Conservation (phyloP, 345 rosid genomes). For the Ricinus communis region DNA sequence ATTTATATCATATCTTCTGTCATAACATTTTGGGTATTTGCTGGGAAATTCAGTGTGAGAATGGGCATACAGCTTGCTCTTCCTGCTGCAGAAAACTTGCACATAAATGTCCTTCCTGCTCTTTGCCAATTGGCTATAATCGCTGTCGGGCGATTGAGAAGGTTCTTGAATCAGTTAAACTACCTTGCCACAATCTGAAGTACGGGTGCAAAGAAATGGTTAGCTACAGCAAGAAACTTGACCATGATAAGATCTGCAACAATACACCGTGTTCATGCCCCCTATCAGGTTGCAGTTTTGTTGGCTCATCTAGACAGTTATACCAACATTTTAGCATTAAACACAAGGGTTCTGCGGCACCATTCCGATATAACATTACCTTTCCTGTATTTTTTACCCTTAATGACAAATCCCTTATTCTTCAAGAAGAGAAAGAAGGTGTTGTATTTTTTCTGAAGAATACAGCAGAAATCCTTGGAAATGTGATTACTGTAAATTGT, state of each 20-base stretch:
- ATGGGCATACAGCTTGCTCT: slow-evolving; percentile 29
- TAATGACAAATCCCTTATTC: slow-evolving; percentile 20
- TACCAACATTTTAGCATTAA: slow-evolving; percentile 37
- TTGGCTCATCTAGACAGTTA: slow-evolving; percentile 39
- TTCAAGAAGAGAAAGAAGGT: slow-evolving; percentile 28
- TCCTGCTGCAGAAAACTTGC: slow-evolving; percentile 15
- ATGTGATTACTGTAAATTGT: slow-evolving; percentile 26
- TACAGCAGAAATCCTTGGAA: slow-evolving; percentile 10
- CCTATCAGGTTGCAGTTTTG: slow-evolving; percentile 33
- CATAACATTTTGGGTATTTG: background rate
- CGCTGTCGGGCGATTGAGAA: slow-evolving; percentile 39
- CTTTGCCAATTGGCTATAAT: slow-evolving; percentile 27
- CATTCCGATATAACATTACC: slow-evolving; percentile 6
- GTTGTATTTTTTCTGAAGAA: slow-evolving; percentile 28
- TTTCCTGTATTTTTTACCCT: slow-evolving; percentile 8
- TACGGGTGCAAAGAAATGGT: slow-evolving; percentile 44
- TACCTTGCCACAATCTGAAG: slow-evolving; percentile 33
- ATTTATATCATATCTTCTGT: background rate
- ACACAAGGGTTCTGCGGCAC: slow-evolving; percentile 32
- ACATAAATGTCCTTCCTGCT: slow-evolving; percentile 23
- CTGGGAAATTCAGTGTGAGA: slow-evolving; percentile 19
- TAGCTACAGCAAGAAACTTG: slow-evolving; percentile 22
- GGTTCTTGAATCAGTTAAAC: slow-evolving; percentile 39
- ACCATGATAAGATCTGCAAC: slow-evolving; percentile 40
- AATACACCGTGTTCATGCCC: slow-evolving; percentile 51